phyloP scores from a whole-genome alignment of 2,329 filamentous ascomycete genomes.

The Botryosphaeria dothidea region DNA sequence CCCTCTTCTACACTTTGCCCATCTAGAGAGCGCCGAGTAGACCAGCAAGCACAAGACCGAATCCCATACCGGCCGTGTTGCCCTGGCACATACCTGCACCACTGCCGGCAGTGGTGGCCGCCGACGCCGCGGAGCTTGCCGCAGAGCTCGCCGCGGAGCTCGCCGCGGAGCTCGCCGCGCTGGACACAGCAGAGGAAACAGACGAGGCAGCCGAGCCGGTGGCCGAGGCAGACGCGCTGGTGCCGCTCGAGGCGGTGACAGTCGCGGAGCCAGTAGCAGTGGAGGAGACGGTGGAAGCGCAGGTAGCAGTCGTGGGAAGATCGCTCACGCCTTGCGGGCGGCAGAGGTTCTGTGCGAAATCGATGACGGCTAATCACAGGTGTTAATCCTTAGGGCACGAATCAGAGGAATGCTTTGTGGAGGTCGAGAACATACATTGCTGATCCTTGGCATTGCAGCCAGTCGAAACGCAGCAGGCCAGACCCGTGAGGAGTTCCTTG shows the following conservation, averaged over 20 bases:
- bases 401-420: background rate
- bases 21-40: constrained; percentile 4
- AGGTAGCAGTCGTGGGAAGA: constrained; percentile 41
- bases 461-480: constrained; percentile 45
- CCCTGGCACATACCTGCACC: background rate
- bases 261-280: constrained; percentile 1
- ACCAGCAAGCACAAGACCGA: constrained; percentile 13
- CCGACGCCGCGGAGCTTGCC: background rate
- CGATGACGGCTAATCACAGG: constrained; percentile 38
- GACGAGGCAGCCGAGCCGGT: constrained; percentile 5
- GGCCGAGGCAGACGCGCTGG: constrained; percentile 7
- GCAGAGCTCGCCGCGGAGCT: background rate
- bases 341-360: constrained; percentile 45
- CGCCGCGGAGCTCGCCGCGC: background rate
- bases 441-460: constrained; percentile 36
- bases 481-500: constrained; percentile 32
- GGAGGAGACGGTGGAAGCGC: constrained; percentile 30
- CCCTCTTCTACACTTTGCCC: background rate
- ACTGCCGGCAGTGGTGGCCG: background rate
- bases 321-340: constrained; percentile 37
- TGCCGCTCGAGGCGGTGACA: constrained; percentile 14
- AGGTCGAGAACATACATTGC: constrained; percentile 28
- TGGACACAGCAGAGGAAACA: background rate
- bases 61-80: constrained; percentile 8
- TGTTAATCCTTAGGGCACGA: background rate